phyloP scores from a whole-genome alignment of 2,329 filamentous ascomycete species.

The Anthostomella pinea region DNA sequence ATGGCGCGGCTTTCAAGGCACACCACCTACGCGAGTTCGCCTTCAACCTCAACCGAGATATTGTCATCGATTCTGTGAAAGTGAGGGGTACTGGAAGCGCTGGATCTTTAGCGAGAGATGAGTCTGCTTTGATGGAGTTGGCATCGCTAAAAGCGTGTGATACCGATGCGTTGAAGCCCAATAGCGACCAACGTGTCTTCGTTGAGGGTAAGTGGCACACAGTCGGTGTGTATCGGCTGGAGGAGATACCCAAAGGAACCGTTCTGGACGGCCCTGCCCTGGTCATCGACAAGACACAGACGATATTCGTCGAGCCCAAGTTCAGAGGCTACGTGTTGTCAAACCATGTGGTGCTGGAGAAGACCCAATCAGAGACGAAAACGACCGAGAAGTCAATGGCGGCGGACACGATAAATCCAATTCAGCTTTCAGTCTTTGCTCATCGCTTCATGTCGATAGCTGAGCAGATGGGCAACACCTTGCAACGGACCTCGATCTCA shows the following conservation, averaged over 20 bases:
- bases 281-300: slow-evolving; percentile 70
- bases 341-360: slow-evolving; percentile 38
- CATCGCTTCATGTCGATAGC: slow-evolving; percentile 83
- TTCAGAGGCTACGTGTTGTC: slow-evolving; percentile 31
- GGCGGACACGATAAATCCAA: slow-evolving; percentile 61
- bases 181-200: slow-evolving; percentile 3
- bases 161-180: not conserved
- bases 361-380: slow-evolving; percentile 37
- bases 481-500: slow-evolving; percentile 77
- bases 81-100: slow-evolving; percentile 31
- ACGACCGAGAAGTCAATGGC: slow-evolving; percentile 59
- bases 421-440: slow-evolving; percentile 73
- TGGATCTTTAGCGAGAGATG: slow-evolving; percentile 7
- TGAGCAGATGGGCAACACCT: slow-evolving; percentile 75
- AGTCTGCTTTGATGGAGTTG: slow-evolving; percentile 16
- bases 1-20: slow-evolving; percentile 34
- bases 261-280: slow-evolving; percentile 39
- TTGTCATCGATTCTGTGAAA: slow-evolving; percentile 40
- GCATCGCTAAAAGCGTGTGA: slow-evolving; percentile 1
- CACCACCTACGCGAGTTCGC: slow-evolving; percentile 40
- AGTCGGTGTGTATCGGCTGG: slow-evolving; percentile 29
- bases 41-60: slow-evolving; percentile 36
- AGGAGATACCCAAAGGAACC: slow-evolving; percentile 17
- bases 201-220: slow-evolving; percentile 10
- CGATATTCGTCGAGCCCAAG: slow-evolving; percentile 62